Base-by-base conservation (phyloP, 1,139 yeast species). In the Debaryomyces psychrophilus region DNA sequence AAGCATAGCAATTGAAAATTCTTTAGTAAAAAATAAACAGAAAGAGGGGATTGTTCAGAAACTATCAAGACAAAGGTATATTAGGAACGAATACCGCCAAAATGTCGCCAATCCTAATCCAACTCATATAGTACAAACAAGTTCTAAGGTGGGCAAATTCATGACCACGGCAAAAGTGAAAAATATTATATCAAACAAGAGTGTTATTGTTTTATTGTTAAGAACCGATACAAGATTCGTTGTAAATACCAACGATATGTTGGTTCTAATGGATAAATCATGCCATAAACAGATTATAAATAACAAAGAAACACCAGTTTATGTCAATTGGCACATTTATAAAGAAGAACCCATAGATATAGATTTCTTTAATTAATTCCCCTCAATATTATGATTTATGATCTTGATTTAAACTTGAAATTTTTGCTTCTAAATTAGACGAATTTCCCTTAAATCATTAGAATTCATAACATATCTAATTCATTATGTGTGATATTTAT, bases 111-210 rank as follows among this genome's bases (percentile, higher is more conserved):
- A 27, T 4, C 38, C 49, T 12, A 14, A 18, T 2, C 60, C 64
- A 7, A 58, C 67, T 2, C 67, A 63, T 45, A 26, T 44, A 1
- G 46, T 61, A 1, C 14, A 40, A 15, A 34, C 43, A 8, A 17
- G 44, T 7, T 49, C 45, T 11, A 41, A 51, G 23, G 44, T 62
- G 5, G 69, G 70, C 0, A 53, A 50, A 41, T 65, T 62, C 47
- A 46, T 65, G 44, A 50, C 50, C 23, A 52, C 60, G 4, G 62
- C 53, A 0, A 31, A 46, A n/a, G 44, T 56, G 3, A 39, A 15
- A 20, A 43, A 45, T 12, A 25, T 57, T 8, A 31, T 40, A 2
- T 41, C 44, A 1, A 37, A 52, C 1, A 39, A 37, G 2, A 26
- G 15, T 1, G 31, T 31, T 5, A 14, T 37, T 8, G 55, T 50